phyloP scores from a whole-genome alignment of 305 asterid genomes.

The Fraxinus greggii region DNA sequence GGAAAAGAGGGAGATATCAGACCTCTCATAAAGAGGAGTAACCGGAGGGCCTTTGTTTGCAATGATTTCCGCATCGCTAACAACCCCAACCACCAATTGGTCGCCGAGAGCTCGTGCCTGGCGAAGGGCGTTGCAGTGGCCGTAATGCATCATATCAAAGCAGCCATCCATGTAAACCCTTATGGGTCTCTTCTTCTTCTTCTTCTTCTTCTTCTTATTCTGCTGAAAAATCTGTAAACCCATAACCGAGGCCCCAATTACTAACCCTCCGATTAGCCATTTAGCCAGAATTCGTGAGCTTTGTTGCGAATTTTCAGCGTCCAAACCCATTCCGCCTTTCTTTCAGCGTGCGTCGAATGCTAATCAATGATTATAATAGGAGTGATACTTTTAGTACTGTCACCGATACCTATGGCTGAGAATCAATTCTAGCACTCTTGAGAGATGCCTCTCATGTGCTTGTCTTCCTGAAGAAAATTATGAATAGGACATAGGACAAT shows the following conservation, averaged over 20 bases:
- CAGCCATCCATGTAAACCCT: conserved; percentile 98
- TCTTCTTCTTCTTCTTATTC: conserved; percentile 47
- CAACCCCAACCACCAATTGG: conserved; percentile 90
- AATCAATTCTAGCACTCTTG: background rate
- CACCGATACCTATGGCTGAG: background rate
- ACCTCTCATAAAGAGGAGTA: conserved; percentile 90
- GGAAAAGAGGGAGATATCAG: background rate
- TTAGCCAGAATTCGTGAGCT: conserved; percentile 34
- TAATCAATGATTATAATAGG: conserved; percentile 15
- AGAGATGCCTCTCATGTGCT: background rate
- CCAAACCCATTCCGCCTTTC: conserved; percentile 33
- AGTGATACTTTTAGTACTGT: background rate
- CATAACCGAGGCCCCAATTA: conserved; percentile 49
- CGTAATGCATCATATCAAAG: conserved; percentile 98
- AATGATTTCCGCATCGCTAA: conserved; percentile 82
- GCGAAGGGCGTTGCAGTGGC: conserved; percentile 93
- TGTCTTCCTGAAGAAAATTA: background rate
- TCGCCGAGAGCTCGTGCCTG: conserved; percentile 97
- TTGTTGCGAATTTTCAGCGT: conserved; percentile 30
- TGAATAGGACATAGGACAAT: background rate
- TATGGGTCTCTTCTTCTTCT: conserved; percentile 70
- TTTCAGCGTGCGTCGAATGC: conserved; percentile 9
- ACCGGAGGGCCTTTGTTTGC: conserved; percentile 93
- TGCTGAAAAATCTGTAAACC: conserved; percentile 54
- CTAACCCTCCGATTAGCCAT: conserved; percentile 46